A percentile compares a stretch with the other conserved stretches of the same genome.
phyloP scores from a whole-genome alignment of 306 rosid genomes.

The Prunus dulcis region DNA sequence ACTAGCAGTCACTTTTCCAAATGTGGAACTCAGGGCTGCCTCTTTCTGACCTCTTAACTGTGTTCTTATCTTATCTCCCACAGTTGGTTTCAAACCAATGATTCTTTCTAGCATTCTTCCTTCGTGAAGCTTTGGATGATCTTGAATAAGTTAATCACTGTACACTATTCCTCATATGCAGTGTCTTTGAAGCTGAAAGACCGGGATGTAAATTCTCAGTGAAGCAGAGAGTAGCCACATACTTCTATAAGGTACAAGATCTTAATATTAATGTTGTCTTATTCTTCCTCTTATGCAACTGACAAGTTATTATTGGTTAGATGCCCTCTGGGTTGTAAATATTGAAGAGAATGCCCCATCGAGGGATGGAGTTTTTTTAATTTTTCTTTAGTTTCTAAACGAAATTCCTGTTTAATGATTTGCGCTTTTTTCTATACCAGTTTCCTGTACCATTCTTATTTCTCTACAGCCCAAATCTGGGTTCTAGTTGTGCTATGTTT shows the following conservation, averaged over 20 bases:
- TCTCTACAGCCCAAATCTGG: neutral
- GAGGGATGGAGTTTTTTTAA: neutral
- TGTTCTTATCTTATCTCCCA: neutral
- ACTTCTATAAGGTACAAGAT: constrained; percentile 65
- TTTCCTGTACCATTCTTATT: neutral
- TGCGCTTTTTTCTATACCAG: neutral
- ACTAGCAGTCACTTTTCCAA: neutral
- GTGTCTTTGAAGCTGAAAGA: constrained; percentile 93
- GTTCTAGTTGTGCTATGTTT: neutral
- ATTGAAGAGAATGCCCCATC: neutral
- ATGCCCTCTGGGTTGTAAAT: constrained; percentile 10
- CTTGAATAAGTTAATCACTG: neutral
- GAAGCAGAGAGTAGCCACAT: constrained; percentile 72
- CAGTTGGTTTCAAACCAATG: neutral
- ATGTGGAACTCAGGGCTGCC: neutral
- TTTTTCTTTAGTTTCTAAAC: neutral
- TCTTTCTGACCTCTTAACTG: neutral
- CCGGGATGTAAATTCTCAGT: constrained; percentile 77
- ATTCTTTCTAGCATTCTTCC: neutral
- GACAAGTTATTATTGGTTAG: neutral
- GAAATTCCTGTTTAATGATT: neutral
- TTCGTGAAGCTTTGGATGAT: neutral
- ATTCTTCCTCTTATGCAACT: constrained; percentile 2
- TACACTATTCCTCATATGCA: constrained; percentile 37
- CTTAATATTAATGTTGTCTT: neutral